Evolutionary conservation across 441 rosid species (phyloP).

Genomic region (Aleurites moluccanus): DNA sequence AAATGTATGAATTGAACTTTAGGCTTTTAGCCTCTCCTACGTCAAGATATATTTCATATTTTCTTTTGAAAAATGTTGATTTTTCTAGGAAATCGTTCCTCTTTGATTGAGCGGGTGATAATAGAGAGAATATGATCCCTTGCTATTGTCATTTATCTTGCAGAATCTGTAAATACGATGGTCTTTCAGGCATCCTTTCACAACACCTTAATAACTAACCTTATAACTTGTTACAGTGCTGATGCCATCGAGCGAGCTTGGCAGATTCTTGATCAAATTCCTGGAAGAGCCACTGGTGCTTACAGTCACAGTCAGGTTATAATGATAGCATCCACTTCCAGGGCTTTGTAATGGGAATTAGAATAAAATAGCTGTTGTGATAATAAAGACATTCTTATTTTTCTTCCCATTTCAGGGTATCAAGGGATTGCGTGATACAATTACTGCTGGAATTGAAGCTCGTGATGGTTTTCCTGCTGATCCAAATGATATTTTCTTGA

Average conservation of each 20-base stretch:
- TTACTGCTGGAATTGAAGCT: slow-evolving; percentile 89
- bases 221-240: slow-evolving; percentile 46
- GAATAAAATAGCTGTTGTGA: slow-evolving; percentile 5
- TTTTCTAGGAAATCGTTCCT: slow-evolving; percentile 7
- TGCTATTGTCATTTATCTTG: not conserved
- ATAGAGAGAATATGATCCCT: not conserved
- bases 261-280: slow-evolving; percentile 93
- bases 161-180: not conserved
- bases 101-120: slow-evolving; percentile 1
- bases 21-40: not conserved
- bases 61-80: not conserved
- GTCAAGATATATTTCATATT: not conserved
- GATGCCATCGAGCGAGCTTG: slow-evolving; percentile 85
- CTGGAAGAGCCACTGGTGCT: slow-evolving; percentile 96
- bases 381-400: slow-evolving; percentile 7
- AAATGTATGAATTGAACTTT: not conserved
- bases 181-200: not conserved
- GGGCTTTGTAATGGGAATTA: slow-evolving; percentile 15
- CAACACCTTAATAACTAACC: not conserved
- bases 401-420: slow-evolving; percentile 59
- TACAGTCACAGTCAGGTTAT: slow-evolving; percentile 96
- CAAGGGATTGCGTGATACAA: slow-evolving; percentile 86
- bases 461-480: slow-evolving; percentile 93
- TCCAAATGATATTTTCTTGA: slow-evolving; percentile 88
- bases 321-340: slow-evolving; percentile 12